These are phyloP conservation scores for Phialophora chinensis DNA, from an alignment of 2,329 filamentous ascomycete species.

Conservation along the genomic window DNA sequence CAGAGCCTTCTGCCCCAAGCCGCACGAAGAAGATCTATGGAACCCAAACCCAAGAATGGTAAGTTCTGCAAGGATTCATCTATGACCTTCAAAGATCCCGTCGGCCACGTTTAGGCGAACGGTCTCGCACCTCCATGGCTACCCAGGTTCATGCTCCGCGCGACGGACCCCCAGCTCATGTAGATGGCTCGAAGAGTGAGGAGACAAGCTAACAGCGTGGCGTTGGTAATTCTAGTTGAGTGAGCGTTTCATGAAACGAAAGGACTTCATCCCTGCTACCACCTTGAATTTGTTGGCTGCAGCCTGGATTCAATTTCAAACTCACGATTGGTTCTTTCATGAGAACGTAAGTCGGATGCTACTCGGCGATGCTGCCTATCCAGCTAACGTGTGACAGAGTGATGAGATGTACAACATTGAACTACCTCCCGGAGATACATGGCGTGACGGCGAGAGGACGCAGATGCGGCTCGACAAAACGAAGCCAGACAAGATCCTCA, in stretches of 20 bases:
- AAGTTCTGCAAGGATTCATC: slow-evolving; percentile 39
- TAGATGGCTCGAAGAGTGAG: neutral
- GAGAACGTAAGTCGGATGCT: slow-evolving; percentile 5
- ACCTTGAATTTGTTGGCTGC: slow-evolving; percentile 55
- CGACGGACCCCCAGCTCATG: neutral
- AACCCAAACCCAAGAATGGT: slow-evolving; percentile 53
- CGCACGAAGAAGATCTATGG: slow-evolving; percentile 51
- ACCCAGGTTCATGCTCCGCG: neutral
- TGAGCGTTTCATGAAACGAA: slow-evolving; percentile 50
- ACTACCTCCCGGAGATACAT: slow-evolving; percentile 46
- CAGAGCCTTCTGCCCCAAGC: slow-evolving; percentile 46
- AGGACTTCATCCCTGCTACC: slow-evolving; percentile 54
- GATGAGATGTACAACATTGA: slow-evolving; percentile 45
- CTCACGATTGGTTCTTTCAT: slow-evolving; percentile 49
- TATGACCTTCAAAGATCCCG: neutral
- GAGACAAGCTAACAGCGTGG: neutral
- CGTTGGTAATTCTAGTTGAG: slow-evolving; percentile 9
- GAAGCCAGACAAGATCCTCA: slow-evolving; percentile 42
- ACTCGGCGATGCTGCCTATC: slow-evolving; percentile 39
- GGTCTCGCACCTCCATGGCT: neutral
- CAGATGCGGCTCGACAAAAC: slow-evolving; percentile 48
- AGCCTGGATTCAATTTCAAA: slow-evolving; percentile 59
- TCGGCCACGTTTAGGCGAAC: neutral
- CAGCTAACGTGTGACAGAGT: slow-evolving; percentile 34
- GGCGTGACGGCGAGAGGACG: slow-evolving; percentile 48